A percentile compares a stretch with the other conserved stretches of the same genome.
These are phyloP conservation scores for Staphylotrichum longicolle DNA, from an alignment of 495 filamentous ascomycete genomes.

Conservation along the genomic window DNA sequence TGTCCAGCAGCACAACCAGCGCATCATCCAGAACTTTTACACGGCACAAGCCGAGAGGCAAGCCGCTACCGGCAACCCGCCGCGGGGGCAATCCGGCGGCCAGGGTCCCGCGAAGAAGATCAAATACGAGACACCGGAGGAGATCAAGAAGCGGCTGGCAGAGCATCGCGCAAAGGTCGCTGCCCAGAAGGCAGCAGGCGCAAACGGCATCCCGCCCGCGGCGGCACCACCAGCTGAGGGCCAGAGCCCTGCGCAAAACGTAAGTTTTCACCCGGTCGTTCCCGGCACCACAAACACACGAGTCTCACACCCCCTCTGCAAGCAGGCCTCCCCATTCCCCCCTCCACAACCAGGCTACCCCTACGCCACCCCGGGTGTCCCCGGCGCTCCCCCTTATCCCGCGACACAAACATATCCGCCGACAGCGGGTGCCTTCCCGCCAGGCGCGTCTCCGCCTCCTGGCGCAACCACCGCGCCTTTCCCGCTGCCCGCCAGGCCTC, in stretches of 20 bases:
- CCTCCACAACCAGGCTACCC: constrained; percentile 42
- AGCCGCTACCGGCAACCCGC: constrained; percentile 78
- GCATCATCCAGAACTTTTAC: constrained; percentile 78
- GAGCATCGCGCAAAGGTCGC: constrained; percentile 72
- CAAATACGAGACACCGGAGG: constrained; percentile 71
- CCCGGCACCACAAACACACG: neutral
- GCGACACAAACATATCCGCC: constrained; percentile 39
- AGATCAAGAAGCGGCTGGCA: constrained; percentile 78
- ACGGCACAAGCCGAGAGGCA: constrained; percentile 80
- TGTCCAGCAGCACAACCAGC: constrained; percentile 74
- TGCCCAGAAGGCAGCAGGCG: constrained; percentile 50
- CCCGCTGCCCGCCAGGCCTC: constrained; percentile 43
- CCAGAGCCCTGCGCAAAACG: constrained; percentile 55
- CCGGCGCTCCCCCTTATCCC: constrained; percentile 33
- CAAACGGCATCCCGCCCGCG: constrained; percentile 37
- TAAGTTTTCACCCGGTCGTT: constrained; percentile 42
- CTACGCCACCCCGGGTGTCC: constrained; percentile 27
- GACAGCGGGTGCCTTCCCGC: constrained; percentile 31
- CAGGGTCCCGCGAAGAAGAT: constrained; percentile 69
- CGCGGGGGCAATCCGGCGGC: constrained; percentile 52
- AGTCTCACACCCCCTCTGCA: neutral
- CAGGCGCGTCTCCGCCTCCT: constrained; percentile 27
- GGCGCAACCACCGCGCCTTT: constrained; percentile 27
- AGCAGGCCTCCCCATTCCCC: constrained; percentile 44
- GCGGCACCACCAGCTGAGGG: constrained; percentile 51